Conservation (phyloP, 1,284 basidiomycete genomes). For the Meira nashicola region DNA sequence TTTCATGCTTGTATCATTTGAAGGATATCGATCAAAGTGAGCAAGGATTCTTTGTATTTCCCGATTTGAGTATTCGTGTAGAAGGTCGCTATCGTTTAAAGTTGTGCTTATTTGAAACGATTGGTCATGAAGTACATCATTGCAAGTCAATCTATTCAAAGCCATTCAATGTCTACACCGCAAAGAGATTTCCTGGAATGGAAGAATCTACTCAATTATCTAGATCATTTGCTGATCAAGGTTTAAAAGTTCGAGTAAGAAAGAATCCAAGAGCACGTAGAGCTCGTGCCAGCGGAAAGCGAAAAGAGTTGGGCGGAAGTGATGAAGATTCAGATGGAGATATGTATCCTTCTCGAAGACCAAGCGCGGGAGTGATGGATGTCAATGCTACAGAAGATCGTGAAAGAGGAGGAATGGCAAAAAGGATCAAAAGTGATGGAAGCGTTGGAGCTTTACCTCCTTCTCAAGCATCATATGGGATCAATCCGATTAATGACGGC, state of each 20-base stretch:
- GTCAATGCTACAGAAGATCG: too few relatives aligned
- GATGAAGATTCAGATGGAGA: constrained; percentile 12
- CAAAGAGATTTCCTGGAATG: constrained; percentile 48
- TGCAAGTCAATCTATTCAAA: constrained; percentile 47
- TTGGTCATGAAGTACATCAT: constrained; percentile 56
- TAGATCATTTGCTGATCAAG: constrained; percentile 44
- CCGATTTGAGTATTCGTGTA: constrained; percentile 60
- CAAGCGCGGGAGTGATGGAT: too few relatives aligned
- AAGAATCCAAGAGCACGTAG: constrained; percentile 38
- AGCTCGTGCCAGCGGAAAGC: neutral
- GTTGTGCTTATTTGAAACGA: constrained; percentile 76
- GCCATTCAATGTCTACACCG: constrained; percentile 45
- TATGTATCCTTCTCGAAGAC: neutral
- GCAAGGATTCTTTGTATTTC: constrained; percentile 62
- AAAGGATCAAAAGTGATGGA: too few relatives aligned
- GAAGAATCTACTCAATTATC: constrained; percentile 45
- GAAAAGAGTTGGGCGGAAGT: constrained; percentile 1
- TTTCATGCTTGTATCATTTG: constrained; percentile 87
- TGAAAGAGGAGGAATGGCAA: too few relatives aligned
- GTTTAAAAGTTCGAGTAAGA: constrained; percentile 48
- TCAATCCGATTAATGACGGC: too few relatives aligned
- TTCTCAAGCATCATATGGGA: too few relatives aligned
- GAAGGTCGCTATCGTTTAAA: constrained; percentile 84
- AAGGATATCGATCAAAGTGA: constrained; percentile 76
- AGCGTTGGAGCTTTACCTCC: too few relatives aligned